A percentile compares a stretch with the other conserved stretches of the same genome.
Evolutionary conservation across 2,329 filamentous ascomycete species (phyloP).

Genomic region (Pseudogymnoascus destructans): DNA sequence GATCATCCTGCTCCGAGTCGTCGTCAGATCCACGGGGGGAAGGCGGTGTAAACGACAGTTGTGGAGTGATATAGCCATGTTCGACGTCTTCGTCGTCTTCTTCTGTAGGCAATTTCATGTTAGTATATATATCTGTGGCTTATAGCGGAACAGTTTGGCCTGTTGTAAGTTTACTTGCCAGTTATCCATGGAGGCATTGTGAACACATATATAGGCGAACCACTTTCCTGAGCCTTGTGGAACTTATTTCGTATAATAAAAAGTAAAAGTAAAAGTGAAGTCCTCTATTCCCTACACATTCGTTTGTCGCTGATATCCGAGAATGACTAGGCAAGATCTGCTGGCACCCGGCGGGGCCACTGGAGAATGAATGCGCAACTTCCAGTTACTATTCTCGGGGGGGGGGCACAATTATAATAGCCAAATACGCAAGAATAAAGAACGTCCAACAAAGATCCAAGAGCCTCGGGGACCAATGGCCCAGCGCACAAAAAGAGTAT

Average conservation of each 20-base stretch:
- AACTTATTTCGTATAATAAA: background rate
- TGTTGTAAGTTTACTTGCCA: background rate
- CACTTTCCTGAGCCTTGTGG: background rate
- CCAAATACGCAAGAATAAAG: constrained; percentile 1
- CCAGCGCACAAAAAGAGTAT: background rate
- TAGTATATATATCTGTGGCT: background rate
- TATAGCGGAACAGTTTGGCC: background rate
- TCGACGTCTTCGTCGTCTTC: background rate
- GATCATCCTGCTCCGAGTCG: background rate
- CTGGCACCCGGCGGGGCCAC: background rate
- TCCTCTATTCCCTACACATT: background rate
- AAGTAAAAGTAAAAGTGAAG: background rate
- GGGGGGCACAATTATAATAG: background rate
- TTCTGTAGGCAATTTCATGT: background rate
- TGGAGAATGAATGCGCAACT: background rate
- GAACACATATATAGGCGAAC: background rate
- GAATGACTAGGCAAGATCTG: background rate
- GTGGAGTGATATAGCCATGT: background rate
- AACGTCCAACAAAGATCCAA: background rate
- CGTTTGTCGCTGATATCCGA: background rate
- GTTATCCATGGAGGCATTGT: background rate
- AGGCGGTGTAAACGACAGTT: background rate
- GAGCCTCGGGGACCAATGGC: background rate
- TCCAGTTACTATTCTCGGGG: background rate
- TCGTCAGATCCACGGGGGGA: background rate